These are phyloP conservation scores for Fusarium cicatricum DNA, from an alignment of 2,329 filamentous ascomycete genomes.

Conservation along the genomic window DNA sequence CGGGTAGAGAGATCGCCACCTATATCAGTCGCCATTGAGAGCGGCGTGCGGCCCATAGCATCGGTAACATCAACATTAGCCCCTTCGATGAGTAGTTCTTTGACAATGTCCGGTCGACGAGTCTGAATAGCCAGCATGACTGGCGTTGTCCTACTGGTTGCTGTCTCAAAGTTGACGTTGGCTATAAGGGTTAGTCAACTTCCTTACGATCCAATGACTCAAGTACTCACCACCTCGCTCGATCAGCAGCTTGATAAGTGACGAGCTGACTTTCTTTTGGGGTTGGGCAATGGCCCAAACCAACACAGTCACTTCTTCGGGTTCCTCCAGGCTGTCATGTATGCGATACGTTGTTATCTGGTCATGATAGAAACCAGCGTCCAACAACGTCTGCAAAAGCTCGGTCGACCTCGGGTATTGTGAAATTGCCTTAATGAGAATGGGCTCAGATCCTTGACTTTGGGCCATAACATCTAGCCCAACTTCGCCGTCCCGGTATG, in stretches of 20 bases:
- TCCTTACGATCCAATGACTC: not conserved
- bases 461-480: conserved; percentile 60
- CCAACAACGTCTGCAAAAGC: conserved; percentile 61
- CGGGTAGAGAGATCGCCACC: conserved; percentile 61
- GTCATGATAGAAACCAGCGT: conserved; percentile 68
- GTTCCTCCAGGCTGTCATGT: conserved; percentile 56
- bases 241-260: conserved; percentile 66
- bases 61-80: conserved; percentile 68
- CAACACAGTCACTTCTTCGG: conserved; percentile 65
- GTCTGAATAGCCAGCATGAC: conserved; percentile 67
- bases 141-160: conserved; percentile 61
- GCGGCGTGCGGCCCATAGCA: conserved; percentile 63
- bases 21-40: conserved; percentile 66
- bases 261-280: conserved; percentile 68
- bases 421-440: conserved; percentile 61
- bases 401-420: conserved; percentile 63
- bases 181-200: conserved; percentile 47
- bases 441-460: conserved; percentile 53
- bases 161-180: conserved; percentile 65
- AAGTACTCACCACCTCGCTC: conserved; percentile 49
- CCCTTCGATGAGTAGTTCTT: conserved; percentile 63
- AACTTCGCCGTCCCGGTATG: conserved; percentile 57
- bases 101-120: conserved; percentile 65
- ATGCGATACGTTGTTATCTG: conserved; percentile 56
- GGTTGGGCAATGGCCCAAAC: conserved; percentile 70